phyloP scores from a whole-genome alignment of 2,329 filamentous ascomycete species.

The Chaetomium globosum region DNA sequence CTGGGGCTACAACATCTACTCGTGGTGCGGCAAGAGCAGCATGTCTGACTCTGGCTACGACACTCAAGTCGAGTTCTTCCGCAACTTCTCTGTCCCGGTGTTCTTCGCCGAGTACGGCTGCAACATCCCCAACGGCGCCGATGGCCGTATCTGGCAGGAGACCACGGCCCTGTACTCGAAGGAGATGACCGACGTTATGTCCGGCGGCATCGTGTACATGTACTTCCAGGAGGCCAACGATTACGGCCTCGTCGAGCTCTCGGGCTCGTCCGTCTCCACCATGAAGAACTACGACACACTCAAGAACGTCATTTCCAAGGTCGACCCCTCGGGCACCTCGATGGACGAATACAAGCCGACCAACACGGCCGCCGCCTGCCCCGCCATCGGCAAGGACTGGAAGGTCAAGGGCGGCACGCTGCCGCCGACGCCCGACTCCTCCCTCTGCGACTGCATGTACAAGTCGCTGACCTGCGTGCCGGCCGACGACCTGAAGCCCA shows the following conservation, averaged over 20 bases:
- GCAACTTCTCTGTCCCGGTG: conserved; percentile 84
- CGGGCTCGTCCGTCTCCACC: conserved; percentile 62
- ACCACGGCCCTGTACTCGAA: conserved; percentile 76
- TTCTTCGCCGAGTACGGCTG: conserved; percentile 99
- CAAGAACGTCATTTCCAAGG: conserved; percentile 68
- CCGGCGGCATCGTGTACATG: conserved; percentile 98
- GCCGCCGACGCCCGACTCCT: conserved; percentile 76
- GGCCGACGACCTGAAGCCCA: conserved; percentile 56
- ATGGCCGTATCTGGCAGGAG: conserved; percentile 80
- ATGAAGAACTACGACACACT: conserved; percentile 76
- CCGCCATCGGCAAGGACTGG: conserved; percentile 67
- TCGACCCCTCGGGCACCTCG: conserved; percentile 66
- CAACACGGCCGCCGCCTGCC: conserved; percentile 74
- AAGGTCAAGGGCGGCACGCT: conserved; percentile 66
- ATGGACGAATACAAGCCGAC: conserved; percentile 70
- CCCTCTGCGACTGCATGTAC: conserved; percentile 86
- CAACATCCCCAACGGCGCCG: conserved; percentile 65
- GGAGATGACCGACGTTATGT: conserved; percentile 85
- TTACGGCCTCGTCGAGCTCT: conserved; percentile 69
- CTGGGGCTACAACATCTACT: conserved; percentile 99
- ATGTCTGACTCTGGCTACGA: conserved; percentile 78
- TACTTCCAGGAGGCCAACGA: conserved; percentile 91
- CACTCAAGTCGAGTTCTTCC: conserved; percentile 82
- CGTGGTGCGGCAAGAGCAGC: conserved; percentile 89
- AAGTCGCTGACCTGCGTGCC: conserved; percentile 72